phyloP scores from a whole-genome alignment of 352 stramenopile genomes.

The Phytophthora capsici region DNA sequence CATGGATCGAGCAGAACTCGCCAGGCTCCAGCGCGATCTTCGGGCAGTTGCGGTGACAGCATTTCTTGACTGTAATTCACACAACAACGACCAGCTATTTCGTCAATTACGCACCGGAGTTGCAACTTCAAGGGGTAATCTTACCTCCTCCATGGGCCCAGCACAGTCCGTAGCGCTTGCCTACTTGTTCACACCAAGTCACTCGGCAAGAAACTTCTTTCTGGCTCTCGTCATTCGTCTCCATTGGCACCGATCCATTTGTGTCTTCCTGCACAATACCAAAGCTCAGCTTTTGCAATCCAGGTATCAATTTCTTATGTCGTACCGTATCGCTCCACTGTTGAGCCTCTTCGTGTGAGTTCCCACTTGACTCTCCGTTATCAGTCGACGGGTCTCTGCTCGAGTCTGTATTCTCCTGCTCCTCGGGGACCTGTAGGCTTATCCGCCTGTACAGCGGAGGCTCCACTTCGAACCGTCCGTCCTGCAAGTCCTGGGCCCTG shows the following conservation, averaged over 20 bases:
- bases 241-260: background rate
- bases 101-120: background rate
- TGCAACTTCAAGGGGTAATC: background rate
- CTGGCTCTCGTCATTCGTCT: slow-evolving; percentile 1
- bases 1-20: slow-evolving; percentile 61
- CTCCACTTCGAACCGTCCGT: slow-evolving; percentile 4
- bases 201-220: slow-evolving; percentile 40
- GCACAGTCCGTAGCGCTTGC: slow-evolving; percentile 56
- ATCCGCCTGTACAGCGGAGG: background rate
- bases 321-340: slow-evolving; percentile 24
- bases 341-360: slow-evolving; percentile 13
- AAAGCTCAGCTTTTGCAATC: too few relatives aligned
- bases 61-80: slow-evolving; percentile 47
- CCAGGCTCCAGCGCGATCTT: slow-evolving; percentile 30
- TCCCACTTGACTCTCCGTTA: slow-evolving; percentile 12
- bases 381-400: slow-evolving; percentile 6
- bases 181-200: slow-evolving; percentile 48
- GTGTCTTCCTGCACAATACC: slow-evolving; percentile 8
- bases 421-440: background rate
- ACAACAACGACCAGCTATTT: background rate
- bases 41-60: slow-evolving; percentile 42
- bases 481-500: slow-evolving; percentile 2
- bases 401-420: slow-evolving; percentile 1
- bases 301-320: background rate
- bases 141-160: slow-evolving; percentile 60